Evolutionary conservation across 179 eudicot genomes (phyloP), one percentile per base, ranked within the genome.

Genomic region (Spergularia azorica): DNA sequence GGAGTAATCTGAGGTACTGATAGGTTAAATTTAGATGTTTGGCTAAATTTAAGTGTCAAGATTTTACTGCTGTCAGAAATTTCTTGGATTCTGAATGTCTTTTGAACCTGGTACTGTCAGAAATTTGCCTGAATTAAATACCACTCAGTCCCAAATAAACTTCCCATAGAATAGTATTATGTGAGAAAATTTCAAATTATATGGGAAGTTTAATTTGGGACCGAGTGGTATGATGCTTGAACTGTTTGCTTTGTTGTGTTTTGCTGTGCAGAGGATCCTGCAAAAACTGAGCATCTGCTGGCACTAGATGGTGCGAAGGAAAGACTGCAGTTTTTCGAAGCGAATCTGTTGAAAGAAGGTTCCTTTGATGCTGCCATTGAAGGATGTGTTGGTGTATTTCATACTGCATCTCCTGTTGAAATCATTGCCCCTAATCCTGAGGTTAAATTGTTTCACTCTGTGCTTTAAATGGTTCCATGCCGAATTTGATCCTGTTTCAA

Each of bases 381-480:
- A 50, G 83, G 77, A 1, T 76, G 83, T 76, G 6, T 59, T 57
- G 77, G 74, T 43, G 83, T 81, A 72, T 81, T 81, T 70, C 83
- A 81, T 55, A 81, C 83, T 51, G 80, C 80, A 56, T 76, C 80
- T 76, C 83, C 83, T 64, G 77, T 81, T 38, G 17, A 8, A 50
- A 65, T 66, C 20, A 18, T 17, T 16, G 57, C 60, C 64, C 26
- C 18, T 14, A 20, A 81, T 17, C 83, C 83, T 2, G 74, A 76
- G 83, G 83, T 81, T 63, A 1, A 32, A 0, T 39, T 38, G 15
- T 10, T 15, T 5, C 3, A 59, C 26, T 32, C 20, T 11, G 4
- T 4, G 20, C 64, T 32, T 3, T 55, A 6, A 36, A 0, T 46
- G 65, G 1, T n/a, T 62, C 9, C 2, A 15, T n/a, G 20, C 2